phyloP scores from a whole-genome alignment of 2,329 filamentous ascomycete species.

The Xylariaceae sp. region DNA sequence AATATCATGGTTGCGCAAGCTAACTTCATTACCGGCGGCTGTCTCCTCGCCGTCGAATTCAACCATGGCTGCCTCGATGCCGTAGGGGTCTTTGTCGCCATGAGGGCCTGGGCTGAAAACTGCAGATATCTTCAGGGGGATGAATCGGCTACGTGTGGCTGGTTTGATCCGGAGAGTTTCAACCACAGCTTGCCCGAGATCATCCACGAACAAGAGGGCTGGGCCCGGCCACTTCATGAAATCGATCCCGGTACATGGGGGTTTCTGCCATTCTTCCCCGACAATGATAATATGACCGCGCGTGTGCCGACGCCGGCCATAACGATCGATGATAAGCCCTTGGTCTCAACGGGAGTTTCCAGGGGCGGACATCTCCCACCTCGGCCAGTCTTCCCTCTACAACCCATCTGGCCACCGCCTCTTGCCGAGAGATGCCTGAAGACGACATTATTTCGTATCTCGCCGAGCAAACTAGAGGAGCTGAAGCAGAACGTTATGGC shows the following conservation, averaged over 20 bases:
- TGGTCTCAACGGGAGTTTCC: neutral
- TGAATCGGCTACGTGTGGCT: slow-evolving; percentile 22
- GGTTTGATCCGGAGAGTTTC: slow-evolving; percentile 32
- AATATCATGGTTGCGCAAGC: slow-evolving; percentile 32
- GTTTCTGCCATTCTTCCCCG: slow-evolving; percentile 25
- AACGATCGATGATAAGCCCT: neutral
- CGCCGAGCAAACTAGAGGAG: slow-evolving; percentile 33
- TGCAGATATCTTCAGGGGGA: slow-evolving; percentile 30
- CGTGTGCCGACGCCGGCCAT: neutral
- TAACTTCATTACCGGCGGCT: slow-evolving; percentile 34
- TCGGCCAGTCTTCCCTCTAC: slow-evolving; percentile 1
- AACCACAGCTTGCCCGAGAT: slow-evolving; percentile 31
- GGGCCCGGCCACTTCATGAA: slow-evolving; percentile 19
- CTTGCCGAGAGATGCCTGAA: slow-evolving; percentile 28
- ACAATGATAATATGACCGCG: neutral
- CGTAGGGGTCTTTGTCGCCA: slow-evolving; percentile 28
- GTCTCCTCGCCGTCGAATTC: slow-evolving; percentile 28
- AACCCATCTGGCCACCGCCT: slow-evolving; percentile 25
- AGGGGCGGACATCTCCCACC: neutral
- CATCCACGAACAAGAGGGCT: slow-evolving; percentile 28
- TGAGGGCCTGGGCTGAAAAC: slow-evolving; percentile 33
- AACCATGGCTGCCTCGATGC: slow-evolving; percentile 28
- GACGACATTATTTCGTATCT: slow-evolving; percentile 34
- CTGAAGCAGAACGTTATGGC: slow-evolving; percentile 32
- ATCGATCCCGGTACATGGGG: slow-evolving; percentile 26